phyloP scores from a whole-genome alignment of 352 stramenopile genomes.

The Pythium apleroticum region DNA sequence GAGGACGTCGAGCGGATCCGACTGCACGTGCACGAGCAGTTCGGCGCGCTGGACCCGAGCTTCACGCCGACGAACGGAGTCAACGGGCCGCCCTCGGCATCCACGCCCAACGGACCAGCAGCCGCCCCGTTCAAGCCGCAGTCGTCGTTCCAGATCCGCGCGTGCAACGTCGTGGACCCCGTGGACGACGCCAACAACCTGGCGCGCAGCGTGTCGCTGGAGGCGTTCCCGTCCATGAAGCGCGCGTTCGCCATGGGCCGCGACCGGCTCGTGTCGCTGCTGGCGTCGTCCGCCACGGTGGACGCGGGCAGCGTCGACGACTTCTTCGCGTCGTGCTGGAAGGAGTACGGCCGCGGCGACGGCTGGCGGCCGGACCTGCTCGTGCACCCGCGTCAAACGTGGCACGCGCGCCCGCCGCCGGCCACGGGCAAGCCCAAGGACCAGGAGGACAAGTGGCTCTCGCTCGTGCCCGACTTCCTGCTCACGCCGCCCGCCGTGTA shows the following conservation, averaged over 20 bases:
- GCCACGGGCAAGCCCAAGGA: slow-evolving; percentile 6
- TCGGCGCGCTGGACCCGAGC: slow-evolving; percentile 48
- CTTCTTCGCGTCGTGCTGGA: slow-evolving; percentile 66
- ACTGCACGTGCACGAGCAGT: slow-evolving; percentile 49
- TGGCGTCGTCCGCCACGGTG: neutral
- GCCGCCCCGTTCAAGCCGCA: slow-evolving; percentile 5
- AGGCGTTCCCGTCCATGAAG: slow-evolving; percentile 73
- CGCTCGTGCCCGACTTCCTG: slow-evolving; percentile 25
- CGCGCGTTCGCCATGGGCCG: slow-evolving; percentile 60
- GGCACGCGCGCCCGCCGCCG: slow-evolving; percentile 32
- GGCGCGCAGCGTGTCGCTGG: slow-evolving; percentile 70
- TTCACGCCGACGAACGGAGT: slow-evolving; percentile 5
- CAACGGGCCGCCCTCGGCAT: neutral
- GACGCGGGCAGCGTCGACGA: slow-evolving; percentile 29
- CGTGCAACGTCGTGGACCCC: slow-evolving; percentile 89
- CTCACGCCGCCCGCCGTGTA: slow-evolving; percentile 12
- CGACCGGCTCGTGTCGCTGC: slow-evolving; percentile 38
- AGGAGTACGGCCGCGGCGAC: slow-evolving; percentile 64
- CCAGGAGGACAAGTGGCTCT: slow-evolving; percentile 18
- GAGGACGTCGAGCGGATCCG: slow-evolving; percentile 57
- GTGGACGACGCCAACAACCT: slow-evolving; percentile 88
- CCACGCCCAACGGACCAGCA: neutral
- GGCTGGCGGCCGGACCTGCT: slow-evolving; percentile 79
- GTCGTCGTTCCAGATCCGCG: slow-evolving; percentile 66
- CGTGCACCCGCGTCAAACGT: slow-evolving; percentile 74